Conservation (phyloP, 805 yeast species). For the Metschnikowia proteae region DNA sequence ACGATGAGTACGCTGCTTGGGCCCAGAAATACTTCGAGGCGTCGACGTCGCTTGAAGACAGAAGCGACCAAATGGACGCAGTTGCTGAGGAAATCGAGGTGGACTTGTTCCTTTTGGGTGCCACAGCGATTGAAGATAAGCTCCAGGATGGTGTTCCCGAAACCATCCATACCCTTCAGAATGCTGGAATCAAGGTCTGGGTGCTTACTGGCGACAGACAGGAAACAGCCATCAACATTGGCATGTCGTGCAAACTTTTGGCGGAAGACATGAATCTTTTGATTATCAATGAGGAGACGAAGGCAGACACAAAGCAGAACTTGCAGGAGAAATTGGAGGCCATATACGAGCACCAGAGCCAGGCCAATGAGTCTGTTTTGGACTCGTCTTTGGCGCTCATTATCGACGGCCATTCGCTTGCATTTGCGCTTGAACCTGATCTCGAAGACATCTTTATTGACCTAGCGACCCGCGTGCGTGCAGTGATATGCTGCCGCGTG, state of each 20-base stretch:
- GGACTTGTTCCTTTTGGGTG: conserved; percentile 79
- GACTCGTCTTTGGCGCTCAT: conserved; percentile 78
- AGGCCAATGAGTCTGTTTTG: conserved; percentile 54
- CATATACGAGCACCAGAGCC: conserved; percentile 59
- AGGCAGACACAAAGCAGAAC: conserved; percentile 72
- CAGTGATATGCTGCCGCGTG: conserved; percentile 96
- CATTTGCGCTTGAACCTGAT: conserved; percentile 77
- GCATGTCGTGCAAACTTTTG: conserved; percentile 92
- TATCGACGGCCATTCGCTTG: conserved; percentile 91
- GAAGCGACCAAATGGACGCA: conserved; percentile 74
- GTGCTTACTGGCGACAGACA: conserved; percentile 97
- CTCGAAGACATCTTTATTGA: conserved; percentile 75
- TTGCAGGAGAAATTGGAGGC: conserved; percentile 73
- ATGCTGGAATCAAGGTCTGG: conserved; percentile 97
- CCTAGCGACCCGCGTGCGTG: conserved; percentile 83
- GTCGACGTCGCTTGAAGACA: conserved; percentile 70
- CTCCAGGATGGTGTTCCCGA: conserved; percentile 98
- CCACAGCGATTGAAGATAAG: conserved; percentile 98
- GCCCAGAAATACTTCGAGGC: conserved; percentile 65
- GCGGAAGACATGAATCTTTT: conserved; percentile 95
- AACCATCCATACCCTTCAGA: conserved; percentile 89
- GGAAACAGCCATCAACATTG: conserved; percentile 97
- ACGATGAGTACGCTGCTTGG: conserved; percentile 77
- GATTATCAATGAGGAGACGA: conserved; percentile 80
- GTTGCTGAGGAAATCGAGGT: conserved; percentile 88